Percentiles rank a stretch among this genome's conserved stretches.
Evolutionary conservation across 75 land plant species (phyloP).

Genomic region (Cupressus sempervirens): DNA sequence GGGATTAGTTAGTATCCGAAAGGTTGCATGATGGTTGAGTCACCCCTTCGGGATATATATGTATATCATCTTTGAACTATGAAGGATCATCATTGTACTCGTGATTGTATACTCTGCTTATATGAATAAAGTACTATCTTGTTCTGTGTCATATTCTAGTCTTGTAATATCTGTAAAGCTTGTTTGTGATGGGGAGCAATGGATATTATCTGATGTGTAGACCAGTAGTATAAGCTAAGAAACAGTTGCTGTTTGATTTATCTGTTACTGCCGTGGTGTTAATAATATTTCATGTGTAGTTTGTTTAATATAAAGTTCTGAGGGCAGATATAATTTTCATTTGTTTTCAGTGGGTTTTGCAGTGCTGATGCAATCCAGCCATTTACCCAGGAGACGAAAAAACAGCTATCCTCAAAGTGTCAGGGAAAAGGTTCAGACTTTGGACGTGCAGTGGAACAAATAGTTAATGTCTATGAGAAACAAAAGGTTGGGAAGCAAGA

Average conservation of each 20-base stretch:
- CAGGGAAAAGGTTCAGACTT: slow-evolving; percentile 80
- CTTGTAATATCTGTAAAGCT: not conserved
- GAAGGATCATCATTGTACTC: too few species aligned
- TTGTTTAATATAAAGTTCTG: not conserved
- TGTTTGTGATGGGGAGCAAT: not conserved
- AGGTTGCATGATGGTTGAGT: too few species aligned
- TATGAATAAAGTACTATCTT: too few species aligned
- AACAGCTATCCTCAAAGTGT: slow-evolving; percentile 45
- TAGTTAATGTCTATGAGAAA: slow-evolving; percentile 53
- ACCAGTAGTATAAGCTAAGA: not conserved
- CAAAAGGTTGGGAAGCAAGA: slow-evolving; percentile 26
- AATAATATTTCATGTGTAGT: not conserved
- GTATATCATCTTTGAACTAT: too few species aligned
- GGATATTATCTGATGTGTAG: not conserved
- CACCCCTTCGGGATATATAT: too few species aligned
- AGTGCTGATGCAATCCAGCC: slow-evolving; percentile 71
- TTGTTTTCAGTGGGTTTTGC: slow-evolving; percentile 72
- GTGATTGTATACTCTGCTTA: too few species aligned
- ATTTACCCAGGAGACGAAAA: slow-evolving; percentile 82
- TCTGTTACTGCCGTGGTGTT: not conserved
- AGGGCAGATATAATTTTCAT: not conserved
- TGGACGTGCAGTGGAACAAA: slow-evolving; percentile 79
- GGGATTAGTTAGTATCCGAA: too few species aligned
- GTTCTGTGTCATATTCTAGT: too few species aligned
- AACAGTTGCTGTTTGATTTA: not conserved